Evolutionary conservation across 2,329 filamentous ascomycete genomes (phyloP).

Genomic region (Anthostomella pinea): DNA sequence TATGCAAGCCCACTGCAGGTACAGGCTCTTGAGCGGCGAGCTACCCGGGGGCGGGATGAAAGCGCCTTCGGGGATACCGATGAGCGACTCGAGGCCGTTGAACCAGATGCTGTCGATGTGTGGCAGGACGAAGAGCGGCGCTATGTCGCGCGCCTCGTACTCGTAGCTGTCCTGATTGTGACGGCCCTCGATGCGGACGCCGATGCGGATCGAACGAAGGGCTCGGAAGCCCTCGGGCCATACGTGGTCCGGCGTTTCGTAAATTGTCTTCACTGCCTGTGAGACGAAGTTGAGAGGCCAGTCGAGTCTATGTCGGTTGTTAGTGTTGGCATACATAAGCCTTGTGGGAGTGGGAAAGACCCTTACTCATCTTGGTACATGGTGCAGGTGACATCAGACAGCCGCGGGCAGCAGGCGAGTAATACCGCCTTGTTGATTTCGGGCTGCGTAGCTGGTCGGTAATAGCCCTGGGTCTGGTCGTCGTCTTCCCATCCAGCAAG

Average conservation of each 20-base stretch:
- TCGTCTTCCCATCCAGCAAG: not conserved
- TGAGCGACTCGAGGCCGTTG: no score
- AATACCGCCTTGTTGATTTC: constrained; percentile 1
- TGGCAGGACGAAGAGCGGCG: constrained; percentile 1
- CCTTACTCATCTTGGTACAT: not conserved
- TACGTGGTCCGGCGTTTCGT: not conserved
- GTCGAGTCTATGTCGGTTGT: not conserved
- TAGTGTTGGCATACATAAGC: no score
- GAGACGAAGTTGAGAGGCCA: not conserved
- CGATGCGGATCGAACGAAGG: not conserved
- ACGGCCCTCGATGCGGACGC: not conserved
- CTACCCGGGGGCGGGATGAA: no score
- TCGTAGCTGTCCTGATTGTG: not conserved
- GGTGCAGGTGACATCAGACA: not conserved
- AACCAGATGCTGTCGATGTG: no score
- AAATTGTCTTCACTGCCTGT: not conserved
- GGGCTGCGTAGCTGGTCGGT: not conserved
- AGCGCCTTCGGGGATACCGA: no score
- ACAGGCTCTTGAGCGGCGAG: no score
- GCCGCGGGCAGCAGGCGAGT: not conserved
- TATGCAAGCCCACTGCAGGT: no score
- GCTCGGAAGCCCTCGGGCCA: constrained; percentile 2
- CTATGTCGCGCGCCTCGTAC: not conserved
- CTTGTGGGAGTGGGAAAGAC: no score
- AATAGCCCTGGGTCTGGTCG: not conserved